phyloP scores from a whole-genome alignment of 192 early-diverging fungal species.

The Rhizophagus sp. region DNA sequence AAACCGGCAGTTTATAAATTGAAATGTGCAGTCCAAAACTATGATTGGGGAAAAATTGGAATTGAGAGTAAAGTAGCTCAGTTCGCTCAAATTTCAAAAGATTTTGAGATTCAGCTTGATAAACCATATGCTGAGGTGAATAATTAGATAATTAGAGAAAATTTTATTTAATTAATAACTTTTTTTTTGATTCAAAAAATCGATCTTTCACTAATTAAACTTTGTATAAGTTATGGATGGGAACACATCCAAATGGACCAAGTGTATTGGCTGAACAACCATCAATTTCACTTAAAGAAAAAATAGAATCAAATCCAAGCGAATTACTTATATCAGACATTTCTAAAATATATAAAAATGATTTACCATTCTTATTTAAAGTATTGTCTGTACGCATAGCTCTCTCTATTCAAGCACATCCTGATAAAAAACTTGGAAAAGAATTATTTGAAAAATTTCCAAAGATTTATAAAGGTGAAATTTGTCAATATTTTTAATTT shows the following conservation, averaged over 20 bases:
- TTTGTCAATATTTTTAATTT: background rate
- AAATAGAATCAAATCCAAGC: constrained; percentile 55
- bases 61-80: constrained; percentile 78
- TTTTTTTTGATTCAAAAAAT: background rate
- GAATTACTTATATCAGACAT: constrained; percentile 58
- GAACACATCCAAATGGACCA: constrained; percentile 93
- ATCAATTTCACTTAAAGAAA: constrained; percentile 56
- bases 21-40: constrained; percentile 77
- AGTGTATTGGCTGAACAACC: constrained; percentile 51
- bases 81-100: constrained; percentile 66
- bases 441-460: constrained; percentile 71
- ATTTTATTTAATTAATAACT: background rate
- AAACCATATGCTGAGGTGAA: constrained; percentile 89
- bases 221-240: constrained; percentile 87
- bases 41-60: constrained; percentile 97
- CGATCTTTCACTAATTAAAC: background rate
- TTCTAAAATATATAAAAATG: constrained; percentile 61
- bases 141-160: background rate
- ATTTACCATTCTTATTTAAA: constrained; percentile 98
- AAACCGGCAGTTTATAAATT: constrained; percentile 54
- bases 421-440: constrained; percentile 86
- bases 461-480: constrained; percentile 76
- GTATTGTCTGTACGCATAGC: constrained; percentile 86
- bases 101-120: constrained; percentile 54
- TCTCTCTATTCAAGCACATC: constrained; percentile 97